Evolutionary conservation across 2,329 filamentous ascomycete species (phyloP).

Genomic region (Talaromyces sp.): DNA sequence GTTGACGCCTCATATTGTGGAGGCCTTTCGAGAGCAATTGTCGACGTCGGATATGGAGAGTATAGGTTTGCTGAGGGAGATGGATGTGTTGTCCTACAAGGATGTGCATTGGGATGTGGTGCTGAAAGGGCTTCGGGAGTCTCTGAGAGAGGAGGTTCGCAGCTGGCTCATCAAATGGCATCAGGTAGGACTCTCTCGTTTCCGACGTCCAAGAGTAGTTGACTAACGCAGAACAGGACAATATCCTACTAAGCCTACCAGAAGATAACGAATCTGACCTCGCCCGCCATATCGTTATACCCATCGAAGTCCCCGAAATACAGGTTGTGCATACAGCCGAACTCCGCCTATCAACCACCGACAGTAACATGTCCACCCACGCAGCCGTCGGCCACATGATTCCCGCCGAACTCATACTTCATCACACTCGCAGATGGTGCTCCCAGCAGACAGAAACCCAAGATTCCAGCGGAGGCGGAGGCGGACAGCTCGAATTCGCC

Average conservation of each 20-base stretch:
- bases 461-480: conserved; percentile 32
- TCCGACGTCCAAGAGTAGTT: background rate
- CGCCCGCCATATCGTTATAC: conserved; percentile 71
- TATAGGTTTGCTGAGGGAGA: conserved; percentile 54
- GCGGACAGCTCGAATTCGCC: conserved; percentile 67
- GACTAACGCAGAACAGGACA: conserved; percentile 30
- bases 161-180: conserved; percentile 60
- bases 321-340: conserved; percentile 75
- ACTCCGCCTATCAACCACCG: conserved; percentile 30
- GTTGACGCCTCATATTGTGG: conserved; percentile 52
- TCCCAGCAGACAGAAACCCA: conserved; percentile 27
- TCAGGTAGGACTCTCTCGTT: conserved; percentile 36
- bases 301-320: conserved; percentile 83
- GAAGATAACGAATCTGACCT: conserved; percentile 36
- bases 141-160: conserved; percentile 45
- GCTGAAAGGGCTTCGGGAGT: conserved; percentile 51
- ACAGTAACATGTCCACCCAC: background rate
- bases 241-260: conserved; percentile 35
- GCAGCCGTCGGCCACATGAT: conserved; percentile 50
- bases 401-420: conserved; percentile 50
- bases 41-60: conserved; percentile 53
- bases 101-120: conserved; percentile 55
- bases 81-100: conserved; percentile 53
- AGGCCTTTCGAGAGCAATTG: conserved; percentile 47
- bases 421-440: conserved; percentile 57